Evolutionary conservation across 257 asterid genomes (phyloP), one percentile per base, ranked within the genome.

Genomic region (Paraleonurus japonicus): DNA sequence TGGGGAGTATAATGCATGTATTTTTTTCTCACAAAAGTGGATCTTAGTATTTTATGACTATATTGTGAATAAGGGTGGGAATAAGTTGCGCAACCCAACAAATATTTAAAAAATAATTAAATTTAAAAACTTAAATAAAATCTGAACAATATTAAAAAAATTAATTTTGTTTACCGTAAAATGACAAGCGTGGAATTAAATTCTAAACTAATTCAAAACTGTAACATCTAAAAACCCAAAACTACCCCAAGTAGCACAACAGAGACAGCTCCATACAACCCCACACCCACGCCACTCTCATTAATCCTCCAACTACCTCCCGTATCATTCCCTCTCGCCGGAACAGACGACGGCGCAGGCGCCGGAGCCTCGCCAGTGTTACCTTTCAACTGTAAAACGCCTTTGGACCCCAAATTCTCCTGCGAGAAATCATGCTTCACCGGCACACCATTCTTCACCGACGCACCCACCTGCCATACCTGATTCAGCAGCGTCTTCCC

Each of bases 381-480:
- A 4, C 72, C 68, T 41, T 33, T 54, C 72, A 87, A 37, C 67
- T 74, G 79, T 47, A 89, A 27, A 62, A 55, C 48, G 1, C 88
- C 85, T 39, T 70, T 83, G 8, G 95, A 65, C 2, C 65, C 71
- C 85, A 88, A 59, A 83, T 90, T 88, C 9, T 43, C 83, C 9
- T 74, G 66, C 67, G 37, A 41, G 19, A 90, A 78, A 1, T 26
- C 83, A 17, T 88, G 93, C 70, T 12, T 67, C 68, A 15, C 74
- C 35, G 95, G 95, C 67, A 80, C 80, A 2, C 89, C 92, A n/a
- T 69, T 55, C 24, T 39, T 45, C 59, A 86, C 85, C 45, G 81
- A 27, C 2, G 86, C 5, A 0, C 92, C 95, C 51, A 87, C 90
- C 79, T 90, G 95, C 96, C 95, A 90, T 7, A 90, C 89, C 61